Conservation (phyloP, 2,329 filamentous ascomycete species). For the Clarireedia hainanense region DNA sequence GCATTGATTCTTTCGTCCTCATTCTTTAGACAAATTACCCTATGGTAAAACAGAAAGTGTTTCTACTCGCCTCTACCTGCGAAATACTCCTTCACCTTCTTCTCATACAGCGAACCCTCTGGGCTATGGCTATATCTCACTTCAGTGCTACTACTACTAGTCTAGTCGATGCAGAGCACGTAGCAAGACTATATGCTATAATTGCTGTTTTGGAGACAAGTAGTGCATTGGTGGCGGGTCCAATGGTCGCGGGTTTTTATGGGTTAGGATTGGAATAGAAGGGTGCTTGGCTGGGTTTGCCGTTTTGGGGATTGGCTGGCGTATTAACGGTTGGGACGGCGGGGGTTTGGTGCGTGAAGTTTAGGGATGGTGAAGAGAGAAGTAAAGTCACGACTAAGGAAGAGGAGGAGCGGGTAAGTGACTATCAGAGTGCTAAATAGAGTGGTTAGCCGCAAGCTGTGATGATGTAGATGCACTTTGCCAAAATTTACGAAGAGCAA, state of each 20-base stretch:
- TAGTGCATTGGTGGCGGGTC: conserved; percentile 19
- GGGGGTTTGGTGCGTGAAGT: background rate
- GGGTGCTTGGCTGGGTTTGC: conserved; percentile 19
- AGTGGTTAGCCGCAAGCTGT: background rate
- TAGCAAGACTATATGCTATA: conserved; percentile 22
- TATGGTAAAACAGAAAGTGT: too few relatives aligned
- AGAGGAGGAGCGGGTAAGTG: background rate
- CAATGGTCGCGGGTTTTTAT: conserved; percentile 20
- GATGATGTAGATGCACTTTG: background rate
- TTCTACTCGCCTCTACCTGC: too few relatives aligned
- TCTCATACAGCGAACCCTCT: too few relatives aligned
- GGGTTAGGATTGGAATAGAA: conserved; percentile 20
- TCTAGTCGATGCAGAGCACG: conserved; percentile 22
- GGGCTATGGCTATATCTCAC: too few relatives aligned
- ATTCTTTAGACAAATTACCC: too few relatives aligned
- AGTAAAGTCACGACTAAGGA: background rate
- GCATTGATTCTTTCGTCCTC: too few relatives aligned
- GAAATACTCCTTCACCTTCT: too few relatives aligned
- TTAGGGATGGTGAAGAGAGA: background rate
- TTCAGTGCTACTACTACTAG: too few relatives aligned
- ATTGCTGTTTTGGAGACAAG: conserved; percentile 23
- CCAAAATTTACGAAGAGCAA: background rate
- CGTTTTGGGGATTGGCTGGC: conserved; percentile 16
- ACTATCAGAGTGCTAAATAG: background rate
- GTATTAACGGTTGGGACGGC: background rate